phyloP scores from a whole-genome alignment of 331 rosid species.

The Pyracantha coccinea region DNA sequence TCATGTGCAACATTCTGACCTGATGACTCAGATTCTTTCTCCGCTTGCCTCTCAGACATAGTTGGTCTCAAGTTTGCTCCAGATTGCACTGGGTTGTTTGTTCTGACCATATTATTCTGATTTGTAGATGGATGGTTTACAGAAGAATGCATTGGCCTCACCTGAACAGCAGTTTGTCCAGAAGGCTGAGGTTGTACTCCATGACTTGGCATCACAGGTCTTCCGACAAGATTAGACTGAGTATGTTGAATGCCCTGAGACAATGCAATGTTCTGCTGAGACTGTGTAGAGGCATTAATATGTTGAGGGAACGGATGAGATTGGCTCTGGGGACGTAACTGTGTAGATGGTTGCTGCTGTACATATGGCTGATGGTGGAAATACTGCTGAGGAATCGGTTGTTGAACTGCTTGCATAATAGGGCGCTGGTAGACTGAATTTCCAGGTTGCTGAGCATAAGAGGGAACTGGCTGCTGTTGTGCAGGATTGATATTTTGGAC shows the following conservation, averaged over 20 bases:
- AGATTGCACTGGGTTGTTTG: constrained; percentile 32
- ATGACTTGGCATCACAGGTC: constrained; percentile 44
- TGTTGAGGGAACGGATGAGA: constrained; percentile 47
- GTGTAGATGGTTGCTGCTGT: constrained; percentile 50
- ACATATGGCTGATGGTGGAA: constrained; percentile 31
- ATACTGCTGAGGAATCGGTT: constrained; percentile 45
- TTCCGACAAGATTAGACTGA: constrained; percentile 53
- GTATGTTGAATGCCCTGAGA: constrained; percentile 37
- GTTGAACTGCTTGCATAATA: constrained; percentile 47
- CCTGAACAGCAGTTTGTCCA: constrained; percentile 40
- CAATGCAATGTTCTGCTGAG: constrained; percentile 34
- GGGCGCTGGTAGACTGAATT: constrained; percentile 50
- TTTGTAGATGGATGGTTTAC: constrained; percentile 31
- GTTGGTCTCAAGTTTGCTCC: constrained; percentile 23
- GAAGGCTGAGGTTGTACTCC: constrained; percentile 43
- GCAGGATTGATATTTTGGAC: constrained; percentile 44
- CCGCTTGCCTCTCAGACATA: constrained; percentile 29
- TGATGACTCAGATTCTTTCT: constrained; percentile 30
- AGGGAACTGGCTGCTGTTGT: constrained; percentile 42
- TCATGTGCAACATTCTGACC: constrained; percentile 27
- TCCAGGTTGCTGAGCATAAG: constrained; percentile 54
- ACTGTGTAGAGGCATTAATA: constrained; percentile 32
- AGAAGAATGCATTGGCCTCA: constrained; percentile 45
- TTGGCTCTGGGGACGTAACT: constrained; percentile 48
- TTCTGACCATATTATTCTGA: constrained; percentile 39